Evolutionary conservation across 78 protist species (phyloP), one percentile per base, ranked within the genome.

Genomic region (Dictyostelium capitatum): DNA sequence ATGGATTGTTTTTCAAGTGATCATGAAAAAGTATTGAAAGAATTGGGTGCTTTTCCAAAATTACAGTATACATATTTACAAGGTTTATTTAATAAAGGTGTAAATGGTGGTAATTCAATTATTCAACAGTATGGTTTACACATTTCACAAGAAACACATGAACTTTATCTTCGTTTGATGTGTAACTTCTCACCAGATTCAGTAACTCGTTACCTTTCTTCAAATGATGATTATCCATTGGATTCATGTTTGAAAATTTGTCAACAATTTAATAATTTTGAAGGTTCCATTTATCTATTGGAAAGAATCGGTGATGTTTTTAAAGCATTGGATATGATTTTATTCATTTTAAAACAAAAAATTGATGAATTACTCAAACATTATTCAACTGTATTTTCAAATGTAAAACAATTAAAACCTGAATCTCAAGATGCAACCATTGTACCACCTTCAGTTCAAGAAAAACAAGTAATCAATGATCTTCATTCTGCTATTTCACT

Each of bases 271-370:
- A 79, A 89, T 56, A 92, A 87, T 32, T 67, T 89, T 19, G 96
- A 92, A 57, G 96, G 94, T 87, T 72, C 92, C 25, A 81, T 75
- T n/a, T 92, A 74, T 81, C 20, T 92, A 9, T 89, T 89, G 19
- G 96, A 92, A 41, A 67, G 96, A 79, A 90, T 90, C 20, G 96
- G 96, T 59, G 96, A 92, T 89, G 82, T 92, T 14, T 53, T 46
- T 10, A 89, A 74, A 70, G 96, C 96, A 15, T 81, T 90, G 54
- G 95, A 90, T 17, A 80, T 90, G 95, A 32, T 90, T 30, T 56
- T 90, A 30, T 14, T 59, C 5, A 53, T 74, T 14, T 32, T 90
- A 12, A 82, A 51, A 19, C 56, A 37, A 12, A 80, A 75, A 32
- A 43, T 90, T 19, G 89, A 90, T 46, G 80, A 73, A 1, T 20